Evolutionary conservation across 2,329 filamentous ascomycete genomes (phyloP), one percentile per base, ranked within the genome.

Genomic region (Aspergillus texensis): DNA sequence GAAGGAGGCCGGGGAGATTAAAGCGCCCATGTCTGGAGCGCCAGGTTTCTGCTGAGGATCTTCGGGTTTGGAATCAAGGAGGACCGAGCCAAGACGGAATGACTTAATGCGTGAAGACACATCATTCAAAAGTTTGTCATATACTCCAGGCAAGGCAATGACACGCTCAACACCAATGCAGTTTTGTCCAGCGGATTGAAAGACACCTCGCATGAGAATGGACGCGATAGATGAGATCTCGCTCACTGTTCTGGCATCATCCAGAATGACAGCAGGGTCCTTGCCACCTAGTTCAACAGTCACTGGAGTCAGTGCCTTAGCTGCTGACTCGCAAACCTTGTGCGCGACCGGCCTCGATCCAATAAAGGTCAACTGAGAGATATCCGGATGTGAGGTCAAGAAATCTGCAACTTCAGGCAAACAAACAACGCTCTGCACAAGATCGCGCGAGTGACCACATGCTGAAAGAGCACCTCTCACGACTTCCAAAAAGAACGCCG

Each of bases 141-240:
- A 96, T 58, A 92, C 84, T n/a, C 81, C 82, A 1, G 92, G 89
- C 19, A 91, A 85, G 28, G 91, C 92, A 70, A 98, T 89, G 73
- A 98, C 89, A 61, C 95, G 91, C 81, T 99, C 95, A 69, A 97
- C 94, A 61, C 95, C 95, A 74, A 99, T 94, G 79, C 95, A 99
- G 81, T 99, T 99, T 78, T 99, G 95, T 1, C 95, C 95, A 19
- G 93, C 90, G 58, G 93, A 93, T 79, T 99, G 95, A 80, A 98
- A 99, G 11, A 92, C 93, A 58, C 94, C 95, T 59, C 95, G 89
- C 81, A 99, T 89, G 66, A 98, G 86, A 67, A 96, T 91, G 66
- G 93, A 91, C 45, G 87, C 86, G 57, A 98, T 89, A 48, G 91
- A 88, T 5, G 86, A 80, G 63, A 98, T 83, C 71, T 86, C 82